These are phyloP conservation scores for Calonectria honghensis DNA, from an alignment of 2,329 filamentous ascomycete genomes.

Conservation along the genomic window DNA sequence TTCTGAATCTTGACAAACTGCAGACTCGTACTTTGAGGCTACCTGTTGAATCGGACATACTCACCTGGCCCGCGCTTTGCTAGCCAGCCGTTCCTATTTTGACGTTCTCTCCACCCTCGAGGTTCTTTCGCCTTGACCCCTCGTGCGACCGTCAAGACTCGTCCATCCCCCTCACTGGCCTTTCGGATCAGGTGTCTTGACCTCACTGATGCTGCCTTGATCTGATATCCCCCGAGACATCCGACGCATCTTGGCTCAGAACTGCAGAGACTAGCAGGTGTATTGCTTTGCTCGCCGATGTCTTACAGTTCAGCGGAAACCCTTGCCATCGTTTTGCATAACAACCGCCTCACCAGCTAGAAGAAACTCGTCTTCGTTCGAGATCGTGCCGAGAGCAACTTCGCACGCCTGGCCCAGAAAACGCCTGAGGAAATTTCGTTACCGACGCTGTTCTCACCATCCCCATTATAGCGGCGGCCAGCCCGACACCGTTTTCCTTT, in stretches of 20 bases:
- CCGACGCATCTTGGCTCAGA: slow-evolving; percentile 25
- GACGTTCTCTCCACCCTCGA: slow-evolving; percentile 5
- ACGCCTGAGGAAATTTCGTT: slow-evolving; percentile 15
- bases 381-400: slow-evolving; percentile 8
- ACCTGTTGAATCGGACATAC: neutral
- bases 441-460: slow-evolving; percentile 1
- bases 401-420: neutral
- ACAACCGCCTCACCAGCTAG: slow-evolving; percentile 24
- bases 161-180: neutral
- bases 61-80: neutral
- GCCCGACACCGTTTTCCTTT: neutral
- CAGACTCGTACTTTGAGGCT: neutral
- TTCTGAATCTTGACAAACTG: neutral
- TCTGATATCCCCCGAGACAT: slow-evolving; percentile 32
- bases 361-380: slow-evolving; percentile 14
- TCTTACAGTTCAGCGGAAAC: slow-evolving; percentile 32
- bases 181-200: neutral
- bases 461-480: slow-evolving; percentile 16
- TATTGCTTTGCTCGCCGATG: slow-evolving; percentile 35
- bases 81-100: slow-evolving; percentile 9
- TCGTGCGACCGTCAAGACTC: neutral
- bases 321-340: slow-evolving; percentile 8
- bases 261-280: slow-evolving; percentile 1
- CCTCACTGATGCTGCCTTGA: slow-evolving; percentile 21
- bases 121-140: neutral